Conservation (phyloP, 1,284 basidiomycete genomes). For the Pascua guehoae region DNA sequence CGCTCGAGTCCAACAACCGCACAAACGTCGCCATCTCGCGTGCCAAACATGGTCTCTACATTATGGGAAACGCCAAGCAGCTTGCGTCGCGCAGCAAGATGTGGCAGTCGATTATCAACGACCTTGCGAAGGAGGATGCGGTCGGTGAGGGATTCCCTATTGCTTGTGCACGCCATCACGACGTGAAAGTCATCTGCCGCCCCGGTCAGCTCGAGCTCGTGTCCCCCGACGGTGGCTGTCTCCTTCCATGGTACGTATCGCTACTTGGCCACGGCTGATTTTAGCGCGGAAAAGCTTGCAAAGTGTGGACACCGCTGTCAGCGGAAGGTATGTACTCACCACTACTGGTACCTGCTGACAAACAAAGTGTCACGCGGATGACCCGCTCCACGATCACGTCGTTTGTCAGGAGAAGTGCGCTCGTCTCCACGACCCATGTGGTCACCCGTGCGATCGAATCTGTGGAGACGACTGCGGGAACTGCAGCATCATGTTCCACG, state of each 20-base stretch:
- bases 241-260: conserved; percentile 38
- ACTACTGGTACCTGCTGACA: not conserved
- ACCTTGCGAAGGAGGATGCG: conserved; percentile 54
- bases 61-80: conserved; percentile 61
- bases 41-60: conserved; percentile 66
- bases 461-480: conserved; percentile 59
- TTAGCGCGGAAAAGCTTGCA: conserved; percentile 50
- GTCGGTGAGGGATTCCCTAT: conserved; percentile 60
- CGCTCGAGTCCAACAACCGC: conserved; percentile 31
- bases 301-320: conserved; percentile 67
- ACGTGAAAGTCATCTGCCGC: conserved; percentile 49
- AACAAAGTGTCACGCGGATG: conserved; percentile 64
- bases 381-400: conserved; percentile 56
- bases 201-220: conserved; percentile 57
- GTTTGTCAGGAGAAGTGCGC: conserved; percentile 57
- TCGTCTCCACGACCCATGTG: conserved; percentile 54
- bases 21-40: conserved; percentile 66
- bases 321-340: conserved; percentile 54
- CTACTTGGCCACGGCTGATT: not conserved
- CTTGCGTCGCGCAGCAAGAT: conserved; percentile 43
- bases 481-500: conserved; percentile 56
- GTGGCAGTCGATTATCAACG: conserved; percentile 61
- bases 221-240: conserved; percentile 67
- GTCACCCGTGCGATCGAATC: conserved; percentile 60
- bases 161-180: conserved; percentile 59